Conservation (phyloP, 495 filamentous ascomycete genomes). For the Oidiodendron maius region DNA sequence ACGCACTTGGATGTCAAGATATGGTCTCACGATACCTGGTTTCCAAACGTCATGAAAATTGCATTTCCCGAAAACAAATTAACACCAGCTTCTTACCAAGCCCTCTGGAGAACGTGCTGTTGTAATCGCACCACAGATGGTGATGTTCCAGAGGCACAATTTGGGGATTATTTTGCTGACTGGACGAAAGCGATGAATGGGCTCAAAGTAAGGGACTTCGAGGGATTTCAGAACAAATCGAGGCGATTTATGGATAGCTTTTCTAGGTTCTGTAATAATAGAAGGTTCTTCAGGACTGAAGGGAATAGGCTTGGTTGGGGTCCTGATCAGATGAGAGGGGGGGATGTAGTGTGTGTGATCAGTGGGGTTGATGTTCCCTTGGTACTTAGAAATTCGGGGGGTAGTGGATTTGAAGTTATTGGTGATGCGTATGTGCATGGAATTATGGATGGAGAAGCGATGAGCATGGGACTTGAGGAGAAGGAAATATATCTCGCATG, state of each 20-base stretch:
- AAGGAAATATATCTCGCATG: not conserved
- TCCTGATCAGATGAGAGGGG: not conserved
- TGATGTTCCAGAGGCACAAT: not conserved
- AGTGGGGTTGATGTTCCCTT: not conserved
- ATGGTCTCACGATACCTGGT: not conserved
- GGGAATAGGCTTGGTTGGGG: not conserved
- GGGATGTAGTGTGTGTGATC: not conserved
- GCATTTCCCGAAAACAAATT: not conserved
- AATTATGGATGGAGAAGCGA: constrained; percentile 17
- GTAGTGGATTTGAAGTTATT: constrained; percentile 8
- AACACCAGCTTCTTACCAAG: not conserved
- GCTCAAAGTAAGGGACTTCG: not conserved
- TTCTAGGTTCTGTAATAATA: not conserved
- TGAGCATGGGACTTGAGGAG: not conserved
- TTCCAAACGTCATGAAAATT: not conserved
- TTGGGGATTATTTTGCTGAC: not conserved
- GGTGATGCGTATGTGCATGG: constrained; percentile 19
- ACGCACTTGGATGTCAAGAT: not conserved
- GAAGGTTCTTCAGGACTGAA: not conserved
- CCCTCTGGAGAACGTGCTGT: not conserved
- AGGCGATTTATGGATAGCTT: not conserved
- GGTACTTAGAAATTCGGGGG: not conserved
- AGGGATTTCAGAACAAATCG: not conserved
- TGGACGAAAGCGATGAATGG: not conserved
- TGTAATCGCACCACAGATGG: not conserved